These are phyloP conservation scores for Saturnispora zaruensis DNA, from an alignment of 805 yeast genomes.

Conservation along the genomic window DNA sequence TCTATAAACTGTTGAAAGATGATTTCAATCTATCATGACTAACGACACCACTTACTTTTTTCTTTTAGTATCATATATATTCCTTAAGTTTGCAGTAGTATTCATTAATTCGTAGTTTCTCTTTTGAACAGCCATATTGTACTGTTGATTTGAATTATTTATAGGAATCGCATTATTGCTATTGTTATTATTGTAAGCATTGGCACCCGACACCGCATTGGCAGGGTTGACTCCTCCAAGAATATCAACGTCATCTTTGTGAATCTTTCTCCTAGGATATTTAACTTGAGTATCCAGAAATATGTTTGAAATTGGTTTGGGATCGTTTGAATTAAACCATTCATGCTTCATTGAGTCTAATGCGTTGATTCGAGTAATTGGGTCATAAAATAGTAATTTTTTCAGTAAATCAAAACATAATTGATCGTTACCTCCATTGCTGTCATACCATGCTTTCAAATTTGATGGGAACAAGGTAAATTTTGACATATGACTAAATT, in stretches of 20 bases:
- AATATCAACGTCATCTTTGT: conserved; percentile 80
- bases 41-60: conserved; percentile 1
- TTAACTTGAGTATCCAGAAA: conserved; percentile 66
- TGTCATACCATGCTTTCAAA: conserved; percentile 76
- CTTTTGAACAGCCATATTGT: conserved; percentile 7
- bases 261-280: conserved; percentile 82
- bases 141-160: not conserved
- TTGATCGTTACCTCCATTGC: conserved; percentile 67
- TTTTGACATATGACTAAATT: conserved; percentile 54
- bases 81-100: conserved; percentile 3
- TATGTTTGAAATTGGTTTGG: conserved; percentile 59
- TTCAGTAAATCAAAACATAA: conserved; percentile 58
- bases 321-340: conserved; percentile 61
- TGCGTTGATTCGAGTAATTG: conserved; percentile 71
- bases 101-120: conserved; percentile 14
- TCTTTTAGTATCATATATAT: conserved; percentile 5
- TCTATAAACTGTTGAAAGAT: not conserved
- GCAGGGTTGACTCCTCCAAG: conserved; percentile 19
- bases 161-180: conserved; percentile 10
- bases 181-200: conserved; percentile 8
- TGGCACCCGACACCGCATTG: conserved; percentile 8
- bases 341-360: conserved; percentile 65
- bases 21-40: not conserved
- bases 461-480: conserved; percentile 58
- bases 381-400: conserved; percentile 72